Evolutionary conservation across 345 rosid genomes (phyloP), one percentile per base, ranked within the genome.

Genomic region (Gossypium herbaceum): DNA sequence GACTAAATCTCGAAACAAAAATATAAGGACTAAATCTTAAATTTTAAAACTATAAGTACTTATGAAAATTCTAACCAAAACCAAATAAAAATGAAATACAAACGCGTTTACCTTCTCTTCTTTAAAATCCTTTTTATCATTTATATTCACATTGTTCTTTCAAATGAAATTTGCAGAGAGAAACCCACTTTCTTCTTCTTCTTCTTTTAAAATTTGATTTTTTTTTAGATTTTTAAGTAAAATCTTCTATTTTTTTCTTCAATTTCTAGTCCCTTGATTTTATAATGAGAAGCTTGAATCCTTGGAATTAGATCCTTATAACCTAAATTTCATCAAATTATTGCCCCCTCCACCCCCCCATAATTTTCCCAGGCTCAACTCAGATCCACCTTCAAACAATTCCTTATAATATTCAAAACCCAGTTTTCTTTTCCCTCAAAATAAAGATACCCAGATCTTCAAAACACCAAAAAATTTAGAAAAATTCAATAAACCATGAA

Each of bases 401-500:
- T 57, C 6, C 6, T 57, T 57, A 4, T 57, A 54, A 54, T 57
- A 12, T 22, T 22, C 62, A 57, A 57, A 57, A 57, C 16, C 16
- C 62, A 22, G 8, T 22, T 10, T 57, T 57, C 41, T 34, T 57
- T 20, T 3, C 15, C 29, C 22, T 56, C 60, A 56, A 56, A 19
- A 56, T 56, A 56, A 20, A 57, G 15, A 57, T 57, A 57, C 62
- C 62, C 34, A 57, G 24, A 57, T 22, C 62, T 27, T 57, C 29
- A 57, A 57, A 57, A 11, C 62, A 57, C 6, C 27, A 20, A 56
- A 6, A 56, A 56, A 34, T 34, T 34, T 34, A 34, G 41, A 34
- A 34, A 5, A 34, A 34, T 34, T 5, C 41, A 1, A 34, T 34
- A 4, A 34, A 17, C 68, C 50, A 88, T 87, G 93, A 88, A 86